Base-by-base conservation (phyloP, 2,329 filamentous ascomycete genomes). In the Calonectria naviculata region DNA sequence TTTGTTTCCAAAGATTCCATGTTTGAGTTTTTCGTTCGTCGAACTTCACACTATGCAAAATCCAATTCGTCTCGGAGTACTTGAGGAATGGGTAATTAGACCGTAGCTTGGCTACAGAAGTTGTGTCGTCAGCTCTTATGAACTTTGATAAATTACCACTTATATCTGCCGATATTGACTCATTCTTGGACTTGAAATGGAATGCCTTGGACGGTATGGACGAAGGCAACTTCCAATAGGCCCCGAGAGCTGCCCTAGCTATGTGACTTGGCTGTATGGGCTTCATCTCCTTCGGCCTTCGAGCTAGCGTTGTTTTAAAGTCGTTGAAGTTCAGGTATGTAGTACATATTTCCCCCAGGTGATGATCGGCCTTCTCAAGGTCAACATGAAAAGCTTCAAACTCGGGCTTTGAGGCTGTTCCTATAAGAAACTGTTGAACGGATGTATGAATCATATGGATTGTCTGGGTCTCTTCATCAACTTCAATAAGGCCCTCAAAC, bases 301-400 rank as follows among this genome's bases (percentile, higher is more conserved):
- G 52, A n/a, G 65, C 68, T 15, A 82, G 9, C 9, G 80, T 73
- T 3, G 78, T 80, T 62, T 84, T 78, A 46, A 85, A 85, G 44
- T 84, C 81, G 42, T 78, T 81, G 58, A 84, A 84, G 15, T 81
- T 74, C 21, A 86, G 80, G 68, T 85, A 86, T 0, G 82, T 83
- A 24, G 84, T 54, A 71, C 84, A 85, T 49, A 83, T 78, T 38
- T 83, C 80, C 2, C 82, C 82, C 52, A 82, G 67, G 6, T 76
- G 52, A 34, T 78, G 75, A 64, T 85, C 75, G 2, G 74, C 78
- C 17, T 78, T 71, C 12, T 72, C 28, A 7, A 73, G 6, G 12
- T 78, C 49, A n/a, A 84, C n/a, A 21, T 66, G 34, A 17, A 72
- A 74, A 2, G 61, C 26, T 0, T 34, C 67, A 21, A 63, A 31